Conservation (phyloP, 192 early-diverging fungal species). For the Coemansia sp. region DNA sequence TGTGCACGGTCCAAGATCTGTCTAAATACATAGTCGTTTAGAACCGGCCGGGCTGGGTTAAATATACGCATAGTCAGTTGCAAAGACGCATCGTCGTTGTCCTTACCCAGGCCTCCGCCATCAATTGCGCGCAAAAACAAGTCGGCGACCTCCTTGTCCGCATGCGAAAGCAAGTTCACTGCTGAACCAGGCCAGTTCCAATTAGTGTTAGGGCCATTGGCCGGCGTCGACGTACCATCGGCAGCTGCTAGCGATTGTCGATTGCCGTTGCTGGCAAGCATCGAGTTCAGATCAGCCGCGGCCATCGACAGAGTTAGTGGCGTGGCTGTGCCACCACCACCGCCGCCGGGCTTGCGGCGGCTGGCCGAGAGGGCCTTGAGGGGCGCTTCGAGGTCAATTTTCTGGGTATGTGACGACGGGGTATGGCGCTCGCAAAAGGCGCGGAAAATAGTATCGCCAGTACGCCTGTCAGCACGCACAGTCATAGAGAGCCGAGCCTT, state of each 20-base stretch:
- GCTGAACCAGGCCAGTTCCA: constrained; percentile 14
- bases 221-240: not conserved
- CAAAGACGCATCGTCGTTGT: constrained; percentile 38
- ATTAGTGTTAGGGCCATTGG: not conserved
- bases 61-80: constrained; percentile 50
- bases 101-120: not conserved
- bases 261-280: constrained; percentile 8
- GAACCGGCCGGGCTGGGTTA: constrained; percentile 43
- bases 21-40: constrained; percentile 43
- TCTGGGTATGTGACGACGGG: constrained; percentile 61
- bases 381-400: constrained; percentile 39
- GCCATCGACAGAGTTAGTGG: constrained; percentile 23
- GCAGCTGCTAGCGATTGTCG: not conserved
- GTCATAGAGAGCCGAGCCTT: constrained; percentile 88
- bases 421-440: constrained; percentile 93
- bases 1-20: constrained; percentile 12
- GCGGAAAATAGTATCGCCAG: constrained; percentile 67
- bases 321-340: not conserved
- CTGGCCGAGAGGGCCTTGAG: constrained; percentile 19
- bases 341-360: constrained; percentile 16
- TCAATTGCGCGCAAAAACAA: constrained; percentile 14
- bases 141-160: constrained; percentile 11
- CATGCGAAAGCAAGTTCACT: constrained; percentile 6
- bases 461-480: constrained; percentile 64
- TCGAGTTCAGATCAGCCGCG: constrained; percentile 26